phyloP scores from a whole-genome alignment of 306 rosid genomes.

The Citrullus amarus region DNA sequence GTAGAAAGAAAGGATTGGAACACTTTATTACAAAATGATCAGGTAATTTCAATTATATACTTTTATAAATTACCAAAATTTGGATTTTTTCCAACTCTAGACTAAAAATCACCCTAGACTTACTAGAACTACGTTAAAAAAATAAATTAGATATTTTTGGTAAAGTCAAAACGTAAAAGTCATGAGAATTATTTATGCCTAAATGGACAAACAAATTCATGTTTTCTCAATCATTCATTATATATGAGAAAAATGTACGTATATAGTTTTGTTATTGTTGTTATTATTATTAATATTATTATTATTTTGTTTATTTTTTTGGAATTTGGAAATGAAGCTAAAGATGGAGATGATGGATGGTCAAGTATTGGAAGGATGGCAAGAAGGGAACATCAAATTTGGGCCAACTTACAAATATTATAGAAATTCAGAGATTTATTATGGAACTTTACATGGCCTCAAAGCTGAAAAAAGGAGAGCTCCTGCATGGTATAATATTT shows the following conservation, averaged over 20 bases:
- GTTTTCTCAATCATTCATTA: too few species aligned
- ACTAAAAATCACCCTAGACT: too few species aligned
- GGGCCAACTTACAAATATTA: constrained; percentile 83
- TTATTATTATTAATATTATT: too few species aligned
- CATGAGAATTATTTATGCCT: too few species aligned
- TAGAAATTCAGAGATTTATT: constrained; percentile 60
- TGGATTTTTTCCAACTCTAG: too few species aligned
- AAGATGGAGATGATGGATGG: constrained; percentile 48
- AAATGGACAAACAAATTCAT: too few species aligned
- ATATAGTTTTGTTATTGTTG: background rate
- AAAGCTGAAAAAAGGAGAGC: constrained; percentile 47
- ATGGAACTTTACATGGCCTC: constrained; percentile 33
- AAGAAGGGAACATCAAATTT: constrained; percentile 60
- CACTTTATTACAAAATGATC: constrained; percentile 57
- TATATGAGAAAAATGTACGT: too few species aligned
- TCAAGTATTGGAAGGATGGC: constrained; percentile 56
- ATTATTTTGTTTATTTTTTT: background rate
- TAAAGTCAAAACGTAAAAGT: too few species aligned
- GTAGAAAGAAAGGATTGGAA: constrained; percentile 51
- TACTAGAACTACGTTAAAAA: too few species aligned
- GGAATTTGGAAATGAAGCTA: constrained; percentile 40
- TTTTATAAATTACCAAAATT: too few species aligned
- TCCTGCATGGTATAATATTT: constrained; percentile 57
- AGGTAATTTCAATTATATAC: constrained; percentile 26
- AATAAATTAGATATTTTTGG: too few species aligned